A percentile compares a stretch with the other conserved stretches of the same genome.
phyloP scores from a whole-genome alignment of 805 yeast genomes.

The Yarrowia sp. region DNA sequence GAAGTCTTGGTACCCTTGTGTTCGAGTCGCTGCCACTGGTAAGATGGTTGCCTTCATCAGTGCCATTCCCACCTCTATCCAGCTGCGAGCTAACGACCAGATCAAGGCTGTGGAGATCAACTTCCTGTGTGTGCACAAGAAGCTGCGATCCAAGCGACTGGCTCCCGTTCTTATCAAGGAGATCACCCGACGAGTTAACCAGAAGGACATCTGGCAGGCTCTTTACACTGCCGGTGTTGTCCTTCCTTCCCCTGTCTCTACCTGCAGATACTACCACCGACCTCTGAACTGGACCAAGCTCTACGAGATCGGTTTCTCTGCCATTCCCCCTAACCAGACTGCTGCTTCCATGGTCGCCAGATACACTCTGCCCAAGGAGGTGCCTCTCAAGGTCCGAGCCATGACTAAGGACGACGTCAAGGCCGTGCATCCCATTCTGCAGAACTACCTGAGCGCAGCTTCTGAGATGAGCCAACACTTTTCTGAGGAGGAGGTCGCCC shows the following conservation, averaged over 20 bases:
- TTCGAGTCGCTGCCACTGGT: slow-evolving; percentile 70
- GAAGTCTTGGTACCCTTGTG: slow-evolving; percentile 89
- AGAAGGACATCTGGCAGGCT: slow-evolving; percentile 88
- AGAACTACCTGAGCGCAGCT: slow-evolving; percentile 55
- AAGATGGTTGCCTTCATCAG: slow-evolving; percentile 88
- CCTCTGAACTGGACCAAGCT: slow-evolving; percentile 90
- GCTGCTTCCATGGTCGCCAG: slow-evolving; percentile 61
- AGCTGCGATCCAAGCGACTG: slow-evolving; percentile 85
- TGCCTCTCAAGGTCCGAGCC: slow-evolving; percentile 51
- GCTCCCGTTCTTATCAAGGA: slow-evolving; percentile 94
- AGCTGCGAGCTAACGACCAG: slow-evolving; percentile 53
- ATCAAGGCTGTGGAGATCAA: slow-evolving; percentile 70
- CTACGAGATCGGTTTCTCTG: slow-evolving; percentile 84
- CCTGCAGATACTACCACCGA: slow-evolving; percentile 88
- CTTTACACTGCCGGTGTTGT: slow-evolving; percentile 89
- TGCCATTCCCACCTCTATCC: slow-evolving; percentile 75
- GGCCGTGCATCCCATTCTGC: slow-evolving; percentile 57
- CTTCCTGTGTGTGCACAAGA: slow-evolving; percentile 90
- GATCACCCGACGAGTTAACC: slow-evolving; percentile 87
- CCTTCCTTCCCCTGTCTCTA: slow-evolving; percentile 86
- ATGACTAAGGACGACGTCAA: slow-evolving; percentile 61
- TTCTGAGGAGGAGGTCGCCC: slow-evolving; percentile 63
- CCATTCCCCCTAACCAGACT: slow-evolving; percentile 68
- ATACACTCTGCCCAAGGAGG: slow-evolving; percentile 52
- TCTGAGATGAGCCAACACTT: slow-evolving; percentile 74